A percentile compares a stretch with the other conserved stretches of the same genome.
phyloP scores from a whole-genome alignment of 768 basidiomycete genomes.

The Artomyces pyxidatus region DNA sequence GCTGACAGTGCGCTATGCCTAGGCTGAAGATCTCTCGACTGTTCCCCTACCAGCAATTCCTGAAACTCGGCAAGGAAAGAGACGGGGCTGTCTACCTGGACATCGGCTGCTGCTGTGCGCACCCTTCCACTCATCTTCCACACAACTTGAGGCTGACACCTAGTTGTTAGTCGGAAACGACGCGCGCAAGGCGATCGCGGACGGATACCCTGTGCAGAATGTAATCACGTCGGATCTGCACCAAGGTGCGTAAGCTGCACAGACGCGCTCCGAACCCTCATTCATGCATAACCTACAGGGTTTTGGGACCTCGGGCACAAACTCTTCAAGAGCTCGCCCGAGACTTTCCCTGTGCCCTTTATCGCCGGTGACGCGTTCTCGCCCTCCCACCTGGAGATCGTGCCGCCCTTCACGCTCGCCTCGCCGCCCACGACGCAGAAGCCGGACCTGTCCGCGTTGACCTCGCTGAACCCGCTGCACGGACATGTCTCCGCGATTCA shows the following conservation, averaged over 20 bases:
- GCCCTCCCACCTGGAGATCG: constrained; percentile 29
- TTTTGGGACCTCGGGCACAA: constrained; percentile 59
- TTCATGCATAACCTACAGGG: constrained; percentile 23
- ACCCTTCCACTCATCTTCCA: neutral
- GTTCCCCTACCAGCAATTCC: constrained; percentile 21
- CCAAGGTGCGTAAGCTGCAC: constrained; percentile 22
- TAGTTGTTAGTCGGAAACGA: constrained; percentile 32
- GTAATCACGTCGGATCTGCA: constrained; percentile 31
- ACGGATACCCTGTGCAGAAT: constrained; percentile 35
- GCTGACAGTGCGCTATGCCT: neutral
- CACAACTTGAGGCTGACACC: neutral
- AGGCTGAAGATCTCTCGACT: constrained; percentile 20
- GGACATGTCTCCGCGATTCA: constrained; percentile 43
- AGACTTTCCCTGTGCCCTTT: constrained; percentile 47
- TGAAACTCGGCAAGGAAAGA: constrained; percentile 30
- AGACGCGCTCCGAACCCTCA: neutral
- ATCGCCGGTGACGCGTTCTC: constrained; percentile 49
- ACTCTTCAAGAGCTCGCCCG: constrained; percentile 44
- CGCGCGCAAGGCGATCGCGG: constrained; percentile 30
- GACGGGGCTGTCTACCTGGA: constrained; percentile 33
- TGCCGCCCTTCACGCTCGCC: constrained; percentile 18
- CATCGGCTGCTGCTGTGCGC: constrained; percentile 38
- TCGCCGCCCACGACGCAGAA: constrained; percentile 13
- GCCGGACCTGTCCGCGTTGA: constrained; percentile 26
- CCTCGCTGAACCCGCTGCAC: constrained; percentile 36